phyloP scores from a whole-genome alignment of 371 early-diverging fungal species.

The Thermomucor indicae-seudaticae region DNA sequence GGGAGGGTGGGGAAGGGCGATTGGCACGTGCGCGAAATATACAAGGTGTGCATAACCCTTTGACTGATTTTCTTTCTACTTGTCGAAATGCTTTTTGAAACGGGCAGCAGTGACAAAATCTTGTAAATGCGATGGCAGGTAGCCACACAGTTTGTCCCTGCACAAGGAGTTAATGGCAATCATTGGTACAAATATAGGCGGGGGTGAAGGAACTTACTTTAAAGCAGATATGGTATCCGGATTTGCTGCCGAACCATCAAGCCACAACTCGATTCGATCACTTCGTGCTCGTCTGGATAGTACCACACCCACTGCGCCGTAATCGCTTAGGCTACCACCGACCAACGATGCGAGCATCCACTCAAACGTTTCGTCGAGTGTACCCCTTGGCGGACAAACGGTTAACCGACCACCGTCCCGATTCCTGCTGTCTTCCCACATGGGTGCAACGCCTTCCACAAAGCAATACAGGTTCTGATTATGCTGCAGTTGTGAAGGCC shows the following conservation, averaged over 20 bases:
- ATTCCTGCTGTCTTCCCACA: slow-evolving; percentile 61
- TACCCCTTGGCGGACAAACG: slow-evolving; percentile 22
- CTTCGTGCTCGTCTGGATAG: slow-evolving; percentile 41
- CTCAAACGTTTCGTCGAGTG: slow-evolving; percentile 48
- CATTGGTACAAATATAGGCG: slow-evolving; percentile 15
- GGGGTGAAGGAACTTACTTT: slow-evolving; percentile 26
- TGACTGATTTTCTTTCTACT: too few relatives aligned
- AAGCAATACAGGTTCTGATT: slow-evolving; percentile 58
- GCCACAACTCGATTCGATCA: slow-evolving; percentile 59
- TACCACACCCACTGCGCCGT: slow-evolving; percentile 35
- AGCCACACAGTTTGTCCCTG: slow-evolving; percentile 20
- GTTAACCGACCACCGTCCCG: slow-evolving; percentile 50
- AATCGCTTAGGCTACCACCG: slow-evolving; percentile 38
- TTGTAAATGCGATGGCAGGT: slow-evolving; percentile 19
- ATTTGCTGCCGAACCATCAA: slow-evolving; percentile 21
- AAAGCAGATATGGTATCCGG: slow-evolving; percentile 13
- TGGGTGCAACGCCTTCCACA: slow-evolving; percentile 48
- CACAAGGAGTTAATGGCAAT: slow-evolving; percentile 6
- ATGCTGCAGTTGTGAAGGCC: slow-evolving; percentile 35
- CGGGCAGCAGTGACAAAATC: slow-evolving; percentile 33
- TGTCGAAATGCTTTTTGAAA: slow-evolving; percentile 51
- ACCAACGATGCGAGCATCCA: slow-evolving; percentile 47
- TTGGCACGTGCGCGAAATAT: too few relatives aligned
- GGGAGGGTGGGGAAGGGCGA: too few relatives aligned
- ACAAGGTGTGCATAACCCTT: too few relatives aligned